Evolutionary conservation across 2,329 filamentous ascomycete genomes (phyloP).

Genomic region (Epichloe gansuensis): DNA sequence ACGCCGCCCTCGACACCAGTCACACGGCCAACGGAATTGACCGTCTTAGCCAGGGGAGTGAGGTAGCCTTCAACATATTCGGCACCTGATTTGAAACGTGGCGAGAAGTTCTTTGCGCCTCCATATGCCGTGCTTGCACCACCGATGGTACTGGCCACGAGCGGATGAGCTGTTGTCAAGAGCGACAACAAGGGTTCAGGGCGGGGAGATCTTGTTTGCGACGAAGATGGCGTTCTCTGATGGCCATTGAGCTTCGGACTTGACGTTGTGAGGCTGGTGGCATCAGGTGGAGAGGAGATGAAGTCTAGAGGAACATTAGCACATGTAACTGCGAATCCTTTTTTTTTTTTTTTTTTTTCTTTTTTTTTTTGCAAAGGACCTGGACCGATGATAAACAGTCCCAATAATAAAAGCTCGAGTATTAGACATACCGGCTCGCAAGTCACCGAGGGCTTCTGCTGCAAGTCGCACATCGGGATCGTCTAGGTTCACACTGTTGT

Average conservation of each 20-base stretch:
- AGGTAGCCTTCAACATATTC: conserved; percentile 85
- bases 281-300: conserved; percentile 47
- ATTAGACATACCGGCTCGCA: conserved; percentile 47
- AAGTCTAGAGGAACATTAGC: conserved; percentile 37
- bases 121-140: conserved; percentile 77
- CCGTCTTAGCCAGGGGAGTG: conserved; percentile 73
- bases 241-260: conserved; percentile 15
- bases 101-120: conserved; percentile 79
- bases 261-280: conserved; percentile 28
- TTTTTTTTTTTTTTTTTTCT: too few species aligned
- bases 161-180: conserved; percentile 75
- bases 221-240: conserved; percentile 3
- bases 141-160: conserved; percentile 74
- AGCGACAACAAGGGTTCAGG: conserved; percentile 75
- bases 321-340: not conserved
- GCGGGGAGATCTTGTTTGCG: conserved; percentile 29
- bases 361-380: too few species aligned
- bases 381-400: not conserved
- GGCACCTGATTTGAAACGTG: conserved; percentile 75
- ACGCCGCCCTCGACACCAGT: conserved; percentile 83
- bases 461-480: conserved; percentile 57
- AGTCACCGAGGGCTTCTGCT: conserved; percentile 62
- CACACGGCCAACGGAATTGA: conserved; percentile 67
- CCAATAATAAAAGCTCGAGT: not conserved
- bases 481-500: conserved; percentile 43